phyloP scores from a whole-genome alignment of 495 filamentous ascomycete species.

The Hapsidospora chrysogenum region DNA sequence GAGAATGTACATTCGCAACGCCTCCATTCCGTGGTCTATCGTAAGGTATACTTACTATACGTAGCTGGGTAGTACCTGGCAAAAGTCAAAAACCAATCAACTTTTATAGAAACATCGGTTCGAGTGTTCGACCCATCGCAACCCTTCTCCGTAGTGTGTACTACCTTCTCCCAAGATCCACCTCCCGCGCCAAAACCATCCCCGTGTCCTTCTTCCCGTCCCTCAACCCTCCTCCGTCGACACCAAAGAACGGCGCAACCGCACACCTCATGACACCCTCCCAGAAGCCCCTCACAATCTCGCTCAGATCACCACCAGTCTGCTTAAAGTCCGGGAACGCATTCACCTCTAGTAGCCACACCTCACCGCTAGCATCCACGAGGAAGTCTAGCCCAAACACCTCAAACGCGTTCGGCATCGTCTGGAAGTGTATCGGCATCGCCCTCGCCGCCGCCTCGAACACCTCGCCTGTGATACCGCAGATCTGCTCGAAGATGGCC shows the following conservation, averaged over 20 bases:
- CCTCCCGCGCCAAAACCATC: conserved; percentile 15
- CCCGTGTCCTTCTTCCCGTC: conserved; percentile 2
- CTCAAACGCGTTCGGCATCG: conserved; percentile 76
- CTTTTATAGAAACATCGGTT: too few species aligned
- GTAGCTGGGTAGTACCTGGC: background rate
- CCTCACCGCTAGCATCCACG: conserved; percentile 43
- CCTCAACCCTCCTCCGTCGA: conserved; percentile 3
- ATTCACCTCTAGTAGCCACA: conserved; percentile 84
- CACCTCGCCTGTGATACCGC: conserved; percentile 47
- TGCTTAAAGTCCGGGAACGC: conserved; percentile 90
- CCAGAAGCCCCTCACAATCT: conserved; percentile 60
- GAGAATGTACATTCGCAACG: background rate
- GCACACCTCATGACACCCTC: conserved; percentile 49
- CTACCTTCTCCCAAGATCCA: conserved; percentile 17
- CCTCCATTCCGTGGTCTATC: background rate
- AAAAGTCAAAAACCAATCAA: background rate
- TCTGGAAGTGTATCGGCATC: conserved; percentile 84
- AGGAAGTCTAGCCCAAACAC: conserved; percentile 85
- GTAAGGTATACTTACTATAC: background rate
- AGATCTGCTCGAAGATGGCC: conserved; percentile 57
- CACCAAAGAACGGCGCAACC: conserved; percentile 24
- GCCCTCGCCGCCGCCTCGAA: conserved; percentile 72
- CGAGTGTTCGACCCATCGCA: background rate
- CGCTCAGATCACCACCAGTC: conserved; percentile 58
- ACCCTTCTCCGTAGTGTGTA: background rate